Evolutionary conservation across 148 eudicot species (phyloP).

Genomic region (Vaccinium macrocarpon): DNA sequence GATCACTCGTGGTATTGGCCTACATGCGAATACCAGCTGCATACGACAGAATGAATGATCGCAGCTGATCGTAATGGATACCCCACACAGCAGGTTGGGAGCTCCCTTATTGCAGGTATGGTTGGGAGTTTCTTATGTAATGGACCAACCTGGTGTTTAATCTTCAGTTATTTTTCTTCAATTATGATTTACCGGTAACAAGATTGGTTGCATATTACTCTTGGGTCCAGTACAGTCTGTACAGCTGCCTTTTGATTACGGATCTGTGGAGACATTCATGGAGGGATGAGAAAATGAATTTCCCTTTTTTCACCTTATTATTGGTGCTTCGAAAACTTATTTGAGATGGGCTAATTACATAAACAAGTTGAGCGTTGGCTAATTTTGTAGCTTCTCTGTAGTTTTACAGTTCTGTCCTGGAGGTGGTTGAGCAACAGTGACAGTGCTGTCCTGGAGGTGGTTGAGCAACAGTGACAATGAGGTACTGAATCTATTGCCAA

Average conservation of each 20-base stretch:
- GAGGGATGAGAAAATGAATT: neutral
- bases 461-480: neutral
- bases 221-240: neutral
- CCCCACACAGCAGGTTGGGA: neutral
- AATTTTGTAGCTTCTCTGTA: neutral
- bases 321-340: neutral
- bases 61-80: neutral
- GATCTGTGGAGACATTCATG: neutral
- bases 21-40: neutral
- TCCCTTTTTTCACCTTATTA: neutral
- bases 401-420: neutral
- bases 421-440: too few relatives aligned
- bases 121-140: neutral
- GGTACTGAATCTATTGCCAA: neutral
- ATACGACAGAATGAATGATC: neutral
- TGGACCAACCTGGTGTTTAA: neutral
- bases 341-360: neutral
- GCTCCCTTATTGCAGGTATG: slow-evolving; percentile 1
- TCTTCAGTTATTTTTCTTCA: neutral
- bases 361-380: neutral
- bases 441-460: neutral
- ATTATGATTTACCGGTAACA: neutral
- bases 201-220: neutral
- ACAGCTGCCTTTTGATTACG: neutral
- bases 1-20: neutral